Percentiles rank a stretch among this genome's conserved stretches.
Evolutionary conservation across 768 basidiomycete species (phyloP).

Genomic region (Termitomyces sp.): DNA sequence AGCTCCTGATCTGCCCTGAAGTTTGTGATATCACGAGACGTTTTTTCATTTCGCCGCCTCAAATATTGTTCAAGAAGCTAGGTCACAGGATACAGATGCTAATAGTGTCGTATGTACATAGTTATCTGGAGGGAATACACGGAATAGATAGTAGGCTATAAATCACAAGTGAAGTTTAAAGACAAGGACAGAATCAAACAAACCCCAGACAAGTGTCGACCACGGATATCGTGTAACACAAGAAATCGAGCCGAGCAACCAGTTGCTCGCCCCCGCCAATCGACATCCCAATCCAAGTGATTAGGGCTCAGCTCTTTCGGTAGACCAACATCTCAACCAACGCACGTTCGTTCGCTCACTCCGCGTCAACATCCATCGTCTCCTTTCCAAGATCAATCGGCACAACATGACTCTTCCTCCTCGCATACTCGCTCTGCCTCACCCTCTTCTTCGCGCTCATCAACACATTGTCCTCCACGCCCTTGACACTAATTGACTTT

Average conservation of each 20-base stretch:
- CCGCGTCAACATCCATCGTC: slow-evolving; percentile 11
- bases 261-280: not conserved
- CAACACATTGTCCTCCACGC: slow-evolving; percentile 33
- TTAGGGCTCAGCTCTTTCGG: not conserved
- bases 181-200: not conserved
- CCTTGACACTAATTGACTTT: slow-evolving; percentile 25
- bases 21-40: too few relatives aligned
- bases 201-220: not conserved
- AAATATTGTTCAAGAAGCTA: not conserved
- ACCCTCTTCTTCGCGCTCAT: slow-evolving; percentile 70
- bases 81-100: not conserved
- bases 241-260: not conserved
- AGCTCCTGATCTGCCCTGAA: too few relatives aligned
- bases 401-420: slow-evolving; percentile 45
- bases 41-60: too few relatives aligned
- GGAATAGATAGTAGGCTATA: not conserved
- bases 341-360: not conserved
- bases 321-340: not conserved
- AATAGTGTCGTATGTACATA: not conserved
- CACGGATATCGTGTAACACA: not conserved
- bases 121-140: not conserved
- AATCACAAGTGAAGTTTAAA: not conserved
- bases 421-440: slow-evolving; percentile 73
- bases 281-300: not conserved
- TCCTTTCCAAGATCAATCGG: slow-evolving; percentile 4